Evolutionary conservation across 2,329 filamentous ascomycete species (phyloP).

Genomic region (Fusarium ambrosium): DNA sequence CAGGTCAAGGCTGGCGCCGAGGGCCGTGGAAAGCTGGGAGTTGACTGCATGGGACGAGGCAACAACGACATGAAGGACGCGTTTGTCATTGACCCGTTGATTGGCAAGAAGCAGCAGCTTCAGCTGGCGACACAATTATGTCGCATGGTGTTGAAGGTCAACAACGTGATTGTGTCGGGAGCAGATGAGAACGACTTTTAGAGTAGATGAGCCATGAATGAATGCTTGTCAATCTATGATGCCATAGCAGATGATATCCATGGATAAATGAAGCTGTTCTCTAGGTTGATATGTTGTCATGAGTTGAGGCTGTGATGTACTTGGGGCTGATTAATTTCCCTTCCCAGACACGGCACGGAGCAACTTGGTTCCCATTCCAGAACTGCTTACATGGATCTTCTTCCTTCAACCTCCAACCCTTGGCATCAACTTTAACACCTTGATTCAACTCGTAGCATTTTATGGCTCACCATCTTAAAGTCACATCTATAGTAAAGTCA

Average conservation of each 20-base stretch:
- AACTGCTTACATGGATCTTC: conserved; percentile 17
- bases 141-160: conserved; percentile 97
- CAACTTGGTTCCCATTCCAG: conserved; percentile 16
- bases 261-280: conserved; percentile 27
- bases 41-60: conserved; percentile 97
- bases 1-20: conserved; percentile 80
- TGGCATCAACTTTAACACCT: not conserved
- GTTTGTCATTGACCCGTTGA: conserved; percentile 98
- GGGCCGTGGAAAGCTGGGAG: conserved; percentile 77
- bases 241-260: conserved; percentile 39
- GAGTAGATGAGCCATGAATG: conserved; percentile 46
- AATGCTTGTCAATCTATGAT: conserved; percentile 40
- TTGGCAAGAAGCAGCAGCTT: conserved; percentile 97
- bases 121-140: conserved; percentile 97
- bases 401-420: not conserved
- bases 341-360: conserved; percentile 14
- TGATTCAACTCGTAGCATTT: not conserved
- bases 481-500: not conserved
- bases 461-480: not conserved
- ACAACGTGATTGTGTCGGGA: conserved; percentile 94
- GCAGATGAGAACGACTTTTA: conserved; percentile 91
- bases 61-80: conserved; percentile 98
- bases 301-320: not conserved
- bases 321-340: conserved; percentile 1
- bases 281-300: not conserved